Base-by-base conservation (phyloP, 371 early-diverging fungal genomes). In the Coemansia sp. region DNA sequence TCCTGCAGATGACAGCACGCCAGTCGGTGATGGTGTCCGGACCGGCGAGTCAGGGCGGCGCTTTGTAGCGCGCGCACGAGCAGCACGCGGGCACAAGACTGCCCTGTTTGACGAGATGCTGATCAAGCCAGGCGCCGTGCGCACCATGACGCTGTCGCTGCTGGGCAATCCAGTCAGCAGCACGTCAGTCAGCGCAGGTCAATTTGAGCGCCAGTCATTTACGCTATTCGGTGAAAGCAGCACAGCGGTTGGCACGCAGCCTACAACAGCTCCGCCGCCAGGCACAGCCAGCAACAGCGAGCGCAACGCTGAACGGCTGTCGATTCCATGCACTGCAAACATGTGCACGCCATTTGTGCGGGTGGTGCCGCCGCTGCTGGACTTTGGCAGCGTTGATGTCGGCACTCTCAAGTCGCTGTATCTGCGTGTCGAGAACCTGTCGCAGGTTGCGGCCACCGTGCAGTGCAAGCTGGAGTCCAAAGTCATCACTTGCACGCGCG, bases 311-410 rank as follows among this genome's bases (percentile, higher is more conserved):
- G 94, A 95, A 62, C 86, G 89, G 58, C 94, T 94, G 75, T 88
- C 88, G 25, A 87, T 98, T 48, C 94, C 94, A 52, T 97, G 98
- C 82, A 90, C 89, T 63, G 90, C 95, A 1, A 86, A 93, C 40
- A 89, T 89, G 18, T 97, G 99, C 72, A 98, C 97, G 0, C 95
- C 99, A 0, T 88, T 96, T 66, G 91, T 98, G 42, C 90, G 92
- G 25, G 91, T 94, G 2, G 81, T 85, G 21, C 96, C 98, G 0
- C 85, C 86, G 55, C 80, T 85, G 39, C 82, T 98, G 14, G 90
- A 96, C 71, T 97, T 97, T 83, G 99, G 98, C 51, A 92, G 94
- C 68, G 94, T 95, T 0, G 94, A 96, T 78, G 96, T 98, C 1
- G 95, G 96, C 14, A 93, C 91, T 2, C 82, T 94, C 37, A 96